These are phyloP conservation scores for Elongisporangium undulatum DNA, from an alignment of 352 stramenopile genomes.

Conservation along the genomic window DNA sequence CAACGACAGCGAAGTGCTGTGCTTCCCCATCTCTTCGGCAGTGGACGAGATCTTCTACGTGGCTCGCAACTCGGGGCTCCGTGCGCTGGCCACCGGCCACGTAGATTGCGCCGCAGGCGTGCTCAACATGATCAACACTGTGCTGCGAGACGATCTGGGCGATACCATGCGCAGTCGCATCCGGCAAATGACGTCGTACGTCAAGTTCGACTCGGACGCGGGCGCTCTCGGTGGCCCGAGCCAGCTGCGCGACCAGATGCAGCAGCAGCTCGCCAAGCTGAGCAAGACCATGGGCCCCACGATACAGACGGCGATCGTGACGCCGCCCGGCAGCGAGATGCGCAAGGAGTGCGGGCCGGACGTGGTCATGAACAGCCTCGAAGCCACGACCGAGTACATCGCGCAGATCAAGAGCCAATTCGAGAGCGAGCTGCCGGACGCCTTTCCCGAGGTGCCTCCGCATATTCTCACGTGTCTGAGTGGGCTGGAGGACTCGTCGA, in stretches of 20 bases:
- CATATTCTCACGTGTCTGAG: constrained; percentile 70
- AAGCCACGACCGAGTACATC: constrained; percentile 73
- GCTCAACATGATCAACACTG: constrained; percentile 85
- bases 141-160: constrained; percentile 69
- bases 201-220: constrained; percentile 58
- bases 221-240: constrained; percentile 37
- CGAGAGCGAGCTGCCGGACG: constrained; percentile 57
- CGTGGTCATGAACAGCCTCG: constrained; percentile 82
- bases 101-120: constrained; percentile 77
- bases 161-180: constrained; percentile 81
- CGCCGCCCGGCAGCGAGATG: constrained; percentile 17
- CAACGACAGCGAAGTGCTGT: constrained; percentile 27
- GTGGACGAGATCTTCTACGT: constrained; percentile 90
- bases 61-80: constrained; percentile 68
- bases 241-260: constrained; percentile 84
- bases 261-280: constrained; percentile 81
- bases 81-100: constrained; percentile 79
- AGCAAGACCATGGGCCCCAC: constrained; percentile 70
- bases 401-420: constrained; percentile 76
- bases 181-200: constrained; percentile 56
- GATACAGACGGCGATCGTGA: constrained; percentile 22
- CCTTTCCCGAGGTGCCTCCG: constrained; percentile 70
- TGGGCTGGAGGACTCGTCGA: constrained; percentile 64
- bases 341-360: constrained; percentile 62
- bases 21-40: constrained; percentile 75